These are phyloP conservation scores for Wallacemonas sp. DNA, from an alignment of 208 protist genomes.

Conservation along the genomic window DNA sequence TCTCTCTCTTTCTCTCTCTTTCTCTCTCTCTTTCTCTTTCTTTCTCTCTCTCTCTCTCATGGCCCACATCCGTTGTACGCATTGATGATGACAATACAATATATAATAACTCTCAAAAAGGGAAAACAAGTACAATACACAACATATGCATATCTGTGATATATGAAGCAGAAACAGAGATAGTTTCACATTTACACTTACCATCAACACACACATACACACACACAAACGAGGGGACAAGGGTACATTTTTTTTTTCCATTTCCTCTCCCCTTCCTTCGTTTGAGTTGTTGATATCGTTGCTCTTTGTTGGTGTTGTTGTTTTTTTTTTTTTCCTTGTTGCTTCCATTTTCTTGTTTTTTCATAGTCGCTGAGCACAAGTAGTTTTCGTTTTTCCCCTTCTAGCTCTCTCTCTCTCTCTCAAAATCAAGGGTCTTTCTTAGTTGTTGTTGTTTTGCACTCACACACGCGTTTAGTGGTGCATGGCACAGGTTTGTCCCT, in stretches of 20 bases:
- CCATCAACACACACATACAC: no score
- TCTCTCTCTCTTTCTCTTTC: background rate
- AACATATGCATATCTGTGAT: no score
- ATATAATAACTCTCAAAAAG: no score
- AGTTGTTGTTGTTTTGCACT: background rate
- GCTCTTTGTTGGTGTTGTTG: background rate
- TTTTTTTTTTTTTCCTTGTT: background rate
- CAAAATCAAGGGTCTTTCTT: background rate
- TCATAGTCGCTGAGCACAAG: background rate
- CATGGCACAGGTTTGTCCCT: background rate
- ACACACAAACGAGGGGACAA: no score
- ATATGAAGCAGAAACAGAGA: no score
- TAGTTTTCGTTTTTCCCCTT: background rate
- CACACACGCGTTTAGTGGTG: background rate
- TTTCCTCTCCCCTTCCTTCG: background rate
- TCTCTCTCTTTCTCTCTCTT: slow-evolving; percentile 6
- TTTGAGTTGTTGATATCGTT: background rate
- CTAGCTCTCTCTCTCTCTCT: background rate
- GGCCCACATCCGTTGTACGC: no score
- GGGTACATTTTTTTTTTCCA: slow-evolving; percentile 19
- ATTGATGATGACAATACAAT: no score
- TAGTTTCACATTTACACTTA: no score
- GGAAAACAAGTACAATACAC: no score
- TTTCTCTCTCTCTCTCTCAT: background rate
- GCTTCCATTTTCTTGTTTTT: background rate